These are phyloP conservation scores for Pseudozyma tsukubaensis DNA, from an alignment of 1,284 basidiomycete genomes.

Conservation along the genomic window DNA sequence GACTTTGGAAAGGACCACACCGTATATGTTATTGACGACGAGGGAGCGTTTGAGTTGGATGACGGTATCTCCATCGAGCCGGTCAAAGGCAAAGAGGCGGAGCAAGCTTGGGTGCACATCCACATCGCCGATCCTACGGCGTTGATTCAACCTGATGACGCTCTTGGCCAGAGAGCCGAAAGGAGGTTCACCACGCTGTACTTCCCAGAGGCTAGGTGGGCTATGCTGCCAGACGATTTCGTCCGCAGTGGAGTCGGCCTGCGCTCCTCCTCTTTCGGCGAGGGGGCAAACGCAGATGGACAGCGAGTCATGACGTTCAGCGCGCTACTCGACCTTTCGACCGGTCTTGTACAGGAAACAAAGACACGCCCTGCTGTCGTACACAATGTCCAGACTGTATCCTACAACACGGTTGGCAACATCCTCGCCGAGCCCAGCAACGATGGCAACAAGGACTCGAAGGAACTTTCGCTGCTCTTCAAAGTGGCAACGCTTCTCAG, in stretches of 20 bases:
- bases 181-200: constrained; percentile 56
- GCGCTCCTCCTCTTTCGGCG: constrained; percentile 42
- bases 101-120: constrained; percentile 81
- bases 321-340: constrained; percentile 74
- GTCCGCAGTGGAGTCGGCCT: constrained; percentile 54
- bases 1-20: constrained; percentile 82
- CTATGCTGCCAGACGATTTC: constrained; percentile 73
- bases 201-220: constrained; percentile 53
- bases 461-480: constrained; percentile 70
- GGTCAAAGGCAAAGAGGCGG: constrained; percentile 70
- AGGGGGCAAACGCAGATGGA: constrained; percentile 67
- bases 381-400: constrained; percentile 76
- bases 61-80: constrained; percentile 84
- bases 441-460: constrained; percentile 25
- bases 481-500: constrained; percentile 63
- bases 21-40: constrained; percentile 91
- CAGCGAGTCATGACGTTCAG: constrained; percentile 82
- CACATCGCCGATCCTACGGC: constrained; percentile 95
- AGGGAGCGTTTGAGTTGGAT: constrained; percentile 85
- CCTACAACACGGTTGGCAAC: constrained; percentile 77
- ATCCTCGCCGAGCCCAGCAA: constrained; percentile 11
- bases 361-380: constrained; percentile 79
- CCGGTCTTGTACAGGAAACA: constrained; percentile 79
- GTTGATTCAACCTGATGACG: constrained; percentile 76
- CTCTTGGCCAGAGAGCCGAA: constrained; percentile 71